phyloP scores from a whole-genome alignment of 495 filamentous ascomycete species.

The Annulohypoxylon stygium region DNA sequence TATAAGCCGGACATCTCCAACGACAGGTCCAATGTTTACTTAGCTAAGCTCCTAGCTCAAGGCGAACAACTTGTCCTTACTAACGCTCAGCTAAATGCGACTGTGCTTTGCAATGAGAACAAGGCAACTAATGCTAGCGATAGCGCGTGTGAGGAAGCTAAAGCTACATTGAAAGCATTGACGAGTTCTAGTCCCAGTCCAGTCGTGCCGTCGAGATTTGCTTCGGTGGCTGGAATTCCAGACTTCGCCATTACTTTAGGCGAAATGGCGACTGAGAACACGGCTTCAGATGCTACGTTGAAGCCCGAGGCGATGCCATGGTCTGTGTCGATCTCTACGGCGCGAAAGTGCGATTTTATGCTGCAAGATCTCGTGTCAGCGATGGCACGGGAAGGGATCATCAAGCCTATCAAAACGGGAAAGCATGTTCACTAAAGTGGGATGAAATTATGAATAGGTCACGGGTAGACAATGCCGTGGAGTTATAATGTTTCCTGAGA shows the following conservation, averaged over 20 bases:
- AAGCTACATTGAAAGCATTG: background rate
- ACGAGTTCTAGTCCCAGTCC: background rate
- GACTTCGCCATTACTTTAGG: conserved; percentile 1
- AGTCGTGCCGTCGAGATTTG: background rate
- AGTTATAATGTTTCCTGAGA: too few species aligned
- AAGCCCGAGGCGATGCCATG: conserved; percentile 1
- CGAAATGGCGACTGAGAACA: conserved; percentile 1
- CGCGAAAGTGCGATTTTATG: background rate
- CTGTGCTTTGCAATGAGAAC: background rate
- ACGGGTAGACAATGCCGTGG: too few species aligned
- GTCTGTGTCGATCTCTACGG: background rate
- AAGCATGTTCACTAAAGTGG: background rate
- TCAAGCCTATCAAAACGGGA: background rate
- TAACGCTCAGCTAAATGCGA: background rate
- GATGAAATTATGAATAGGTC: background rate
- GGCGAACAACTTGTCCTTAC: background rate
- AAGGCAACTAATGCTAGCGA: background rate
- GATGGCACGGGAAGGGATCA: background rate
- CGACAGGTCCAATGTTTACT: background rate
- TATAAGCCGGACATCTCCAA: background rate
- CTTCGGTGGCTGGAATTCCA: background rate
- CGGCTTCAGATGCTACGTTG: background rate
- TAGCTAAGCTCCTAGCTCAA: background rate
- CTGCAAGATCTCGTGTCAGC: conserved; percentile 1
- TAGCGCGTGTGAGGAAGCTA: conserved; percentile 2